phyloP scores from a whole-genome alignment of 2,329 filamentous ascomycete species.

The Apiospora sp. region DNA sequence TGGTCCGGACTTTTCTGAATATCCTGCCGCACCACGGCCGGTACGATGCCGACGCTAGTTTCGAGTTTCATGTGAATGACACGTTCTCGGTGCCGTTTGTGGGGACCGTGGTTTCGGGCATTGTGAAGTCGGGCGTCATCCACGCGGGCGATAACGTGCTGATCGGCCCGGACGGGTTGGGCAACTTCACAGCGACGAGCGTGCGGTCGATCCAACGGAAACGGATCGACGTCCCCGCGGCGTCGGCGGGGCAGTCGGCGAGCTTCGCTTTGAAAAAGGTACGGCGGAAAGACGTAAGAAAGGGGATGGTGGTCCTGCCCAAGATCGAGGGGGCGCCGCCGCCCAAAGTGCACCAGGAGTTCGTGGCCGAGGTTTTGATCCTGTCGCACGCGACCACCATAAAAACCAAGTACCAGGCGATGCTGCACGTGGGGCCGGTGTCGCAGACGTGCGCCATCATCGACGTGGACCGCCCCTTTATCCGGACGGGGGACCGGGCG shows the following conservation, averaged over 20 bases:
- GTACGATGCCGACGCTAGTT: slow-evolving; percentile 87
- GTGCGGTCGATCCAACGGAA: slow-evolving; percentile 96
- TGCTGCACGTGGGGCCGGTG: slow-evolving; percentile 95
- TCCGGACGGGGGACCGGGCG: slow-evolving; percentile 93
- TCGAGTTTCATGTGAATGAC: slow-evolving; percentile 96
- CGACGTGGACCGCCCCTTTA: slow-evolving; percentile 94
- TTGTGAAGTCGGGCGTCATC: slow-evolving; percentile 86
- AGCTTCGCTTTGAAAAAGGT: slow-evolving; percentile 91
- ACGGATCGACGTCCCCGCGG: slow-evolving; percentile 85
- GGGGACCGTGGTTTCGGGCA: slow-evolving; percentile 93
- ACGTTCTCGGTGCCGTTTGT: slow-evolving; percentile 98
- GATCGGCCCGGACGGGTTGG: slow-evolving; percentile 88
- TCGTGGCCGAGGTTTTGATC: slow-evolving; percentile 89
- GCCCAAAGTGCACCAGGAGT: slow-evolving; percentile 78
- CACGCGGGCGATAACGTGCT: slow-evolving; percentile 91
- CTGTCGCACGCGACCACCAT: slow-evolving; percentile 97
- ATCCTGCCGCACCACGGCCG: slow-evolving; percentile 94
- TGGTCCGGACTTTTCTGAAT: slow-evolving; percentile 92
- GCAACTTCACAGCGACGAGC: slow-evolving; percentile 85
- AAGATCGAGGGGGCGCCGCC: slow-evolving; percentile 76
- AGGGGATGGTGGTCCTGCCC: slow-evolving; percentile 96
- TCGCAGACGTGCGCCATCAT: slow-evolving; percentile 97
- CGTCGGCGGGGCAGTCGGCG: slow-evolving; percentile 89
- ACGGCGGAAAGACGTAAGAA: slow-evolving; percentile 89
- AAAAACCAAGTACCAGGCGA: slow-evolving; percentile 95